phyloP scores from a whole-genome alignment of 2,329 filamentous ascomycete species.

The Botrytis tulipae region DNA sequence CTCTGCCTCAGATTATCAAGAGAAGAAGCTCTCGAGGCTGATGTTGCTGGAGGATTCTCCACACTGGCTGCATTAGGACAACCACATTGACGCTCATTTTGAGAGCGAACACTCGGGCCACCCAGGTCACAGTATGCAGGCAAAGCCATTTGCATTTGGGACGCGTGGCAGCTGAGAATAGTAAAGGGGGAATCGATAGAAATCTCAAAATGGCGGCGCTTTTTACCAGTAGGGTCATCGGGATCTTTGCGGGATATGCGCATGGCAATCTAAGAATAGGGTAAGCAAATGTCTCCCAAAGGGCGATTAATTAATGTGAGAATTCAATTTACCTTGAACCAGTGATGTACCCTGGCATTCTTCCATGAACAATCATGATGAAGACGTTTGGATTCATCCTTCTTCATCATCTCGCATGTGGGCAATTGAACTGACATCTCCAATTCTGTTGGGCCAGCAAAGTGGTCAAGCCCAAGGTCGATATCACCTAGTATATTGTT shows the following conservation, averaged over 20 bases:
- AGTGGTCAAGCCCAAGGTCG: constrained; percentile 52
- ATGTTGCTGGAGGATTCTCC: constrained; percentile 38
- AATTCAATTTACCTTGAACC: constrained; percentile 62
- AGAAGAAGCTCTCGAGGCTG: constrained; percentile 47
- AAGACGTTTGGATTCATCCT: constrained; percentile 56
- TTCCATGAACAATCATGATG: constrained; percentile 73
- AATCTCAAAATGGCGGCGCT: constrained; percentile 72
- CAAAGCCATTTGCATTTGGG: constrained; percentile 66
- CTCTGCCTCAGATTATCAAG: constrained; percentile 41
- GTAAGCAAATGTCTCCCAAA: neutral
- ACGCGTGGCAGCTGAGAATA: constrained; percentile 70
- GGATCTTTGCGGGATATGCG: constrained; percentile 67
- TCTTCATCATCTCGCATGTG: constrained; percentile 66
- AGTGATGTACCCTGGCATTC: constrained; percentile 73
- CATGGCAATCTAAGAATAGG: constrained; percentile 63
- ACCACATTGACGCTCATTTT: constrained; percentile 51
- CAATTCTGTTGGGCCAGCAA: constrained; percentile 68
- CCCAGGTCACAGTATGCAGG: constrained; percentile 64
- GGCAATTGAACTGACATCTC: constrained; percentile 73
- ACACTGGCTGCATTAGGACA: constrained; percentile 57
- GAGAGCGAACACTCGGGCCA: constrained; percentile 40
- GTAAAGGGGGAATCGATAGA: constrained; percentile 76
- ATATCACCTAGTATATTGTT: constrained; percentile 63
- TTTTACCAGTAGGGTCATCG: constrained; percentile 54
- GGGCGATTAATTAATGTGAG: neutral